These are phyloP conservation scores for Penicillium sp. DNA, from an alignment of 2,329 filamentous ascomycete species.

Conservation along the genomic window DNA sequence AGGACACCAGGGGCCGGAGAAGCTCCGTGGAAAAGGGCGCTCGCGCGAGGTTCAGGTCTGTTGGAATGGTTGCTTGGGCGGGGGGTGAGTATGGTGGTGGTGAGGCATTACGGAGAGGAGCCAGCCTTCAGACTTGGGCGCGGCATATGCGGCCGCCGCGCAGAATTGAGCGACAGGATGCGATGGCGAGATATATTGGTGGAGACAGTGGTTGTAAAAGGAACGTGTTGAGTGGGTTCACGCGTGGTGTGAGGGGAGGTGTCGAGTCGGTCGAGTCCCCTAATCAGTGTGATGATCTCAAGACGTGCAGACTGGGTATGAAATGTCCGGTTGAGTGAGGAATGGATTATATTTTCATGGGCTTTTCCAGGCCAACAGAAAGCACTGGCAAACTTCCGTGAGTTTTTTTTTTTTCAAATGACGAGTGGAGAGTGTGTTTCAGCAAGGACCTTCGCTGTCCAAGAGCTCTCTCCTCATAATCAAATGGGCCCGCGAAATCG, in stretches of 20 bases:
- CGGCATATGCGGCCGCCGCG: constrained; percentile 42
- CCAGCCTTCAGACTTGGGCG: constrained; percentile 39
- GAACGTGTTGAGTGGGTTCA: not conserved
- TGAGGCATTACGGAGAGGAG: constrained; percentile 43
- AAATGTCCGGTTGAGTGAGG: not conserved
- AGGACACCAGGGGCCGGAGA: constrained; percentile 10
- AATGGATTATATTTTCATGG: not conserved
- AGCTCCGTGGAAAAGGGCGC: constrained; percentile 15
- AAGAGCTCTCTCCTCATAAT: constrained; percentile 6
- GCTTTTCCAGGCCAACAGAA: not conserved
- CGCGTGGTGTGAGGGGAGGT: not conserved
- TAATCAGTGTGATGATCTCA: constrained; percentile 6
- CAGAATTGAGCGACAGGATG: constrained; percentile 13
- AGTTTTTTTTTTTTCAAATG: not conserved
- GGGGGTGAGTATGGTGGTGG: constrained; percentile 36
- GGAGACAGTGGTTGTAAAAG: not conserved
- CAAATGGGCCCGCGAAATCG: constrained; percentile 7
- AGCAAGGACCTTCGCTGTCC: constrained; percentile 2
- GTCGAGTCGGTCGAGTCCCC: constrained; percentile 12
- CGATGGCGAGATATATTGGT: not conserved
- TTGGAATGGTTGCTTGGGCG: constrained; percentile 26
- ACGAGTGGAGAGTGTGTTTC: constrained; percentile 5
- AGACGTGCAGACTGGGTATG: not conserved
- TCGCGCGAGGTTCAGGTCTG: constrained; percentile 27
- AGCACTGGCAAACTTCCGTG: not conserved